Evolutionary conservation across 768 basidiomycete species (phyloP).

Genomic region (Agrocybe chaxingu): DNA sequence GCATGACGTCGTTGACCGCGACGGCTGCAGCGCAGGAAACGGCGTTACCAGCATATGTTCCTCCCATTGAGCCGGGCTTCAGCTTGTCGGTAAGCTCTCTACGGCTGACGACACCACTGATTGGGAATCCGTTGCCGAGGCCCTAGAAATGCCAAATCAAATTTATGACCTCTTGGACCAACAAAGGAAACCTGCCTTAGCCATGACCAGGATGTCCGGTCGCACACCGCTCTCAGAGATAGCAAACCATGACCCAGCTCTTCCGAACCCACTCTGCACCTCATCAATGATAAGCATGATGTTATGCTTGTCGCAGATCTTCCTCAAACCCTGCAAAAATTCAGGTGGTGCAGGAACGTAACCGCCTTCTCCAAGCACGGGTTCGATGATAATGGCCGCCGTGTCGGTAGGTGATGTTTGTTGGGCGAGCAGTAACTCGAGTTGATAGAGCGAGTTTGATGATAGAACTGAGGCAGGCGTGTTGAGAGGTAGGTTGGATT

Average conservation of each 20-base stretch:
- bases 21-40: constrained; percentile 90
- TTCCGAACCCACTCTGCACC: constrained; percentile 87
- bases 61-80: constrained; percentile 80
- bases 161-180: not conserved
- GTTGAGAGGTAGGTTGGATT: constrained; percentile 53
- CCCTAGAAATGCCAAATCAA: constrained; percentile 39
- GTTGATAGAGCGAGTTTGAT: constrained; percentile 68
- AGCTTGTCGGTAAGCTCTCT: constrained; percentile 81
- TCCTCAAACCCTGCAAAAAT: constrained; percentile 77
- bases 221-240: constrained; percentile 79
- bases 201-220: constrained; percentile 87
- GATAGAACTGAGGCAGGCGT: constrained; percentile 59
- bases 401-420: constrained; percentile 83
- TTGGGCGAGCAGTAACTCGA: constrained; percentile 73
- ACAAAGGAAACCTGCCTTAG: constrained; percentile 55
- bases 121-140: constrained; percentile 89
- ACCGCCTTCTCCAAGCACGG: constrained; percentile 93
- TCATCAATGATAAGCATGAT: constrained; percentile 86
- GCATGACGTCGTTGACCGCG: constrained; percentile 75
- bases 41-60: constrained; percentile 90
- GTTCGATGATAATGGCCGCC: constrained; percentile 91
- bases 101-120: constrained; percentile 80
- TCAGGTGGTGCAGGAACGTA: constrained; percentile 85
- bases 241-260: constrained; percentile 83
- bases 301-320: constrained; percentile 82